Conservation (phyloP, 176 grass and related monocot genomes). For the Aechmea fasciata region DNA sequence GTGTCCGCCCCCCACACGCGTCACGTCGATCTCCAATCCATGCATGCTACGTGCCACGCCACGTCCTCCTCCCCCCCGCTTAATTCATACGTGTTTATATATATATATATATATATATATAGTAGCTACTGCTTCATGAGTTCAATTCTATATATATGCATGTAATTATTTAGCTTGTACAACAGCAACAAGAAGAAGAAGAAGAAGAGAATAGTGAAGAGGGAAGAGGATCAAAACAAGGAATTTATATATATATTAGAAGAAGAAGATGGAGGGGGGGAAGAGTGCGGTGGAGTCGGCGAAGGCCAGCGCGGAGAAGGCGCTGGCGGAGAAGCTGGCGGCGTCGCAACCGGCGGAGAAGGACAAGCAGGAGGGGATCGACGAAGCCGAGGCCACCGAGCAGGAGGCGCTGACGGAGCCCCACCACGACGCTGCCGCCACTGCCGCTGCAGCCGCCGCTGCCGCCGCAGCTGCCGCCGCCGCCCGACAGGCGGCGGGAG, state of each 20-base stretch:
- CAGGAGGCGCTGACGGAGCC: constrained; percentile 1
- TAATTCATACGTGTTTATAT: too few relatives aligned
- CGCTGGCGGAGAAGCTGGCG: constrained; percentile 28
- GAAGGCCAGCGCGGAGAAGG: constrained; percentile 40
- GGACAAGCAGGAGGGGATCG: constrained; percentile 13
- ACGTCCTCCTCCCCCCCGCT: too few relatives aligned
- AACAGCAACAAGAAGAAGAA: too few relatives aligned
- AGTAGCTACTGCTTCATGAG: too few relatives aligned
- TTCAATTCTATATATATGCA: too few relatives aligned
- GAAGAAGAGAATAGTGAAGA: too few relatives aligned
- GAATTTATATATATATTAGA: not conserved
- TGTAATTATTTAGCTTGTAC: too few relatives aligned
- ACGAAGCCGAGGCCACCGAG: constrained; percentile 12
- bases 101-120: too few relatives aligned
- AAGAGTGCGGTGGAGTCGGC: constrained; percentile 25
- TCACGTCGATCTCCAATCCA: too few relatives aligned
- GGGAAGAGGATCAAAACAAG: too few relatives aligned
- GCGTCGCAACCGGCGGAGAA: constrained; percentile 14
- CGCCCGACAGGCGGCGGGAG: constrained; percentile 8
- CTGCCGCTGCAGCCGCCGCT: constrained; percentile 24
- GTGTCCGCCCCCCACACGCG: too few relatives aligned
- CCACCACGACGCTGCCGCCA: constrained; percentile 10
- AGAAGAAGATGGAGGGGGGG: constrained; percentile 27
- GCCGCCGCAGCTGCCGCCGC: constrained; percentile 22
- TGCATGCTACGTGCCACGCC: too few relatives aligned